Conservation (phyloP, 495 filamentous ascomycete genomes). For the Cenococcum geophilum region DNA sequence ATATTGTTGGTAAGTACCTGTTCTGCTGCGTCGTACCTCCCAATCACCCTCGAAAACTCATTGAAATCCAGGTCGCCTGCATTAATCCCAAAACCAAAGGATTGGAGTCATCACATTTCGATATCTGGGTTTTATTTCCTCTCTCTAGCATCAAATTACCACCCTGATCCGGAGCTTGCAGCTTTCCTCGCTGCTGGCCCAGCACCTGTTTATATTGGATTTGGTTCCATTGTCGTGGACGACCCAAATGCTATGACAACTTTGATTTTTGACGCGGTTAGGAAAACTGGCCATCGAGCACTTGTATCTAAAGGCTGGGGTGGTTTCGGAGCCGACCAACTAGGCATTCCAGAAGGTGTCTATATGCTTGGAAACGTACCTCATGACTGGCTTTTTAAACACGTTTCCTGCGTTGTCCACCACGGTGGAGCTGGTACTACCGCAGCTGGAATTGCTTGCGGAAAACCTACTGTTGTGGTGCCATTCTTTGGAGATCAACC, state of each 20-base stretch:
- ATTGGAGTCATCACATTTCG: conserved; percentile 55
- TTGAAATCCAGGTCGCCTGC: conserved; percentile 47
- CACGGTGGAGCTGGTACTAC: conserved; percentile 65
- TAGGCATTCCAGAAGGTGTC: conserved; percentile 43
- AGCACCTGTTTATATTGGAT: conserved; percentile 60
- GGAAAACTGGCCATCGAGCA: conserved; percentile 46
- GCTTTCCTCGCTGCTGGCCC: conserved; percentile 51
- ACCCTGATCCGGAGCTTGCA: conserved; percentile 46
- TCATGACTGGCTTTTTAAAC: conserved; percentile 62
- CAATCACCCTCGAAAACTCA: not conserved
- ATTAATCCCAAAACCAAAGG: conserved; percentile 54
- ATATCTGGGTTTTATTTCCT: conserved; percentile 60
- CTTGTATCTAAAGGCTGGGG: conserved; percentile 62
- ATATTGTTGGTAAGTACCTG: conserved; percentile 48
- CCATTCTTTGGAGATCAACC: conserved; percentile 64
- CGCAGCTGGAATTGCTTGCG: conserved; percentile 53
- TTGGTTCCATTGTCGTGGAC: conserved; percentile 61
- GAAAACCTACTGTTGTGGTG: conserved; percentile 54
- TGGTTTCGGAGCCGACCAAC: conserved; percentile 47
- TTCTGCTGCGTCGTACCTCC: not conserved
- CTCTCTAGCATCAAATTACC: conserved; percentile 46
- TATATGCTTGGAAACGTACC: conserved; percentile 57
- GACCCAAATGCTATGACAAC: conserved; percentile 50
- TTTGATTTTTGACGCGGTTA: conserved; percentile 52
- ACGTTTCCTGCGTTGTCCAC: conserved; percentile 56